These are phyloP conservation scores for Diaporthe vexans DNA, from an alignment of 2,329 filamentous ascomycete species.

Conservation along the genomic window DNA sequence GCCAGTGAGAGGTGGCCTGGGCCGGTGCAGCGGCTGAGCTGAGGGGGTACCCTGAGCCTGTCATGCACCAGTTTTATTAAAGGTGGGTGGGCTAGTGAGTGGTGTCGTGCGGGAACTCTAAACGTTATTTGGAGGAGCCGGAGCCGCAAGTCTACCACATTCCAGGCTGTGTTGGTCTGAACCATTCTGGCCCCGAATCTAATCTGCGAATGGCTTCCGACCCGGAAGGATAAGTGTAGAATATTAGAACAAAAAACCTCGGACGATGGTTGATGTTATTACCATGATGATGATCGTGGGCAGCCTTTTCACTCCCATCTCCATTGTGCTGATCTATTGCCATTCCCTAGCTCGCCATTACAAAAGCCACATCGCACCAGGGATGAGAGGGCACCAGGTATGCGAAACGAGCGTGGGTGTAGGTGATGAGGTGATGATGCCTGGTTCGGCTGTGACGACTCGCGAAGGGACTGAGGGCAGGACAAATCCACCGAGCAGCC, in stretches of 20 bases:
- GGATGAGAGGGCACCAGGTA: not conserved
- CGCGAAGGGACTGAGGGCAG: not conserved
- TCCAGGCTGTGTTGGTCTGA: not conserved
- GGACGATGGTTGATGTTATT: not conserved
- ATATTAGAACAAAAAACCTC: not conserved
- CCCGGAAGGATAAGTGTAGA: not conserved
- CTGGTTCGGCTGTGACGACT: slow-evolving; percentile 17
- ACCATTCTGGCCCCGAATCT: slow-evolving; percentile 18
- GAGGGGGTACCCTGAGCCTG: slow-evolving; percentile 19
- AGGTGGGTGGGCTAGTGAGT: slow-evolving; percentile 15
- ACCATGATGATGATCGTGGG: not conserved
- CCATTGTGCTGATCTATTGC: slow-evolving; percentile 11
- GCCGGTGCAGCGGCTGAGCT: not conserved
- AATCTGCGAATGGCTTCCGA: not conserved
- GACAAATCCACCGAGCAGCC: not conserved
- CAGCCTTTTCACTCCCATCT: not conserved
- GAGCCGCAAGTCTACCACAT: slow-evolving; percentile 25
- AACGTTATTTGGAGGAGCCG: slow-evolving; percentile 41
- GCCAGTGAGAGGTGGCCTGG: not conserved
- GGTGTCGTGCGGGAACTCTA: slow-evolving; percentile 32
- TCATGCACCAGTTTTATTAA: slow-evolving; percentile 18
- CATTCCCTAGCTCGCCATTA: not conserved
- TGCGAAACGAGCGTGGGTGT: slow-evolving; percentile 9
- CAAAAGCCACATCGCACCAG: too few species aligned
- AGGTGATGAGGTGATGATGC: not conserved